A percentile compares a stretch with the other conserved stretches of the same genome.
phyloP scores from a whole-genome alignment of 371 early-diverging fungal genomes.

The Mortierella sp. region DNA sequence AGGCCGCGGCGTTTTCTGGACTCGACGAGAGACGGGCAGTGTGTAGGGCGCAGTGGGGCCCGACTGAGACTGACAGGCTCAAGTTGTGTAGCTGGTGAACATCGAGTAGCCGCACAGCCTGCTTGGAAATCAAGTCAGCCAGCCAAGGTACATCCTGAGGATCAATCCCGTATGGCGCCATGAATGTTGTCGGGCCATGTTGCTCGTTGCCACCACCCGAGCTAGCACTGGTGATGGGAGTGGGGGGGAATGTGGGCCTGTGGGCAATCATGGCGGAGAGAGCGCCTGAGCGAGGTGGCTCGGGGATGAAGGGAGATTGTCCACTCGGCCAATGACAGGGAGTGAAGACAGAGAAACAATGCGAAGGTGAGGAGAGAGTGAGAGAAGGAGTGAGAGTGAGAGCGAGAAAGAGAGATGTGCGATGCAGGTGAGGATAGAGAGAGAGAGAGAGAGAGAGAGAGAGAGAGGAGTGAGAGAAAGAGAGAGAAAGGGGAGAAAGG shows the following conservation, averaged over 20 bases:
- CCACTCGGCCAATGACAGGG: no score
- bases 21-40: conserved; percentile 19
- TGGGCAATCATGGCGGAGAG: no score
- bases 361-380: no score
- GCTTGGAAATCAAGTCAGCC: conserved; percentile 29
- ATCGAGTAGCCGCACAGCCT: conserved; percentile 34
- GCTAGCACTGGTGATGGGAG: no score
- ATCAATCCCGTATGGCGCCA: conserved; percentile 36
- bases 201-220: no score
- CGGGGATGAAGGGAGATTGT: no score
- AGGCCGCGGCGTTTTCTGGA: not conserved
- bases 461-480: not conserved
- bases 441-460: not conserved
- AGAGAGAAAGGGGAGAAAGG: not conserved
- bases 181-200: conserved; percentile 8
- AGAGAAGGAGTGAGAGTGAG: no score
- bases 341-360: no score
- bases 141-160: conserved; percentile 50
- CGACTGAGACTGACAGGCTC: conserved; percentile 23
- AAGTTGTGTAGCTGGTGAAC: conserved; percentile 28
- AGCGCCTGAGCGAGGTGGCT: no score
- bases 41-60: conserved; percentile 32
- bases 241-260: no score
- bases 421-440: not conserved
- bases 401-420: not conserved